A percentile compares a stretch with the other conserved stretches of the same genome.
Conservation (phyloP, 441 rosid species). For the Metrosideros polymorpha region DNA sequence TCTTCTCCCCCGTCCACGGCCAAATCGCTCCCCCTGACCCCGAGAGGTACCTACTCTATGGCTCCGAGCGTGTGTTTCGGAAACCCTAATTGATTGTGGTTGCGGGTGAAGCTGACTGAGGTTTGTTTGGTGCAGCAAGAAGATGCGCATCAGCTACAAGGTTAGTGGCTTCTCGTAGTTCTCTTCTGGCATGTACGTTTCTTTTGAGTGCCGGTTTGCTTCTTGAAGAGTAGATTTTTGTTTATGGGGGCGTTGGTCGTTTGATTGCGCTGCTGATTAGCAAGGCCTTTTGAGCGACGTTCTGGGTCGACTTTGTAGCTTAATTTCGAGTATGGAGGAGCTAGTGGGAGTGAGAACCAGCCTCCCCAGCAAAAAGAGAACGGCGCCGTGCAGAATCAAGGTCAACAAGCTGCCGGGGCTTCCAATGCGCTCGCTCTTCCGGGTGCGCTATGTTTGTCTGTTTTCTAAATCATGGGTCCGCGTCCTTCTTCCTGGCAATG, state of each 20-base stretch:
- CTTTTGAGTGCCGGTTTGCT: neutral
- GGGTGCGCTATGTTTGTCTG: slow-evolving; percentile 25
- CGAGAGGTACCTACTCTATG: slow-evolving; percentile 41
- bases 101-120: neutral
- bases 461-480: neutral
- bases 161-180: slow-evolving; percentile 23
- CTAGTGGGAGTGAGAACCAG: slow-evolving; percentile 29
- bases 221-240: neutral
- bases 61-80: neutral
- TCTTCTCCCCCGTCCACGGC: slow-evolving; percentile 71
- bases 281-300: neutral
- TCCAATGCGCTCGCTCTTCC: slow-evolving; percentile 66
- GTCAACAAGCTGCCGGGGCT: slow-evolving; percentile 28
- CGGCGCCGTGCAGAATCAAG: slow-evolving; percentile 13
- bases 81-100: neutral
- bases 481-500: neutral
- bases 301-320: slow-evolving; percentile 26
- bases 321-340: slow-evolving; percentile 50
- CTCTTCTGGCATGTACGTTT: neutral
- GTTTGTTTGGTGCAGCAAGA: slow-evolving; percentile 45
- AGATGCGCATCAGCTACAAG: slow-evolving; percentile 79
- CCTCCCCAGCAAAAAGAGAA: slow-evolving; percentile 22
- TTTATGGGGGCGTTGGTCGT: neutral
- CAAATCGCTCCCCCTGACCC: slow-evolving; percentile 69
- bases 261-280: neutral